Percentiles rank a stretch among this genome's conserved stretches.
Evolutionary conservation across 169 alveolate genomes (phyloP).

Genomic region (Theileria equi): DNA sequence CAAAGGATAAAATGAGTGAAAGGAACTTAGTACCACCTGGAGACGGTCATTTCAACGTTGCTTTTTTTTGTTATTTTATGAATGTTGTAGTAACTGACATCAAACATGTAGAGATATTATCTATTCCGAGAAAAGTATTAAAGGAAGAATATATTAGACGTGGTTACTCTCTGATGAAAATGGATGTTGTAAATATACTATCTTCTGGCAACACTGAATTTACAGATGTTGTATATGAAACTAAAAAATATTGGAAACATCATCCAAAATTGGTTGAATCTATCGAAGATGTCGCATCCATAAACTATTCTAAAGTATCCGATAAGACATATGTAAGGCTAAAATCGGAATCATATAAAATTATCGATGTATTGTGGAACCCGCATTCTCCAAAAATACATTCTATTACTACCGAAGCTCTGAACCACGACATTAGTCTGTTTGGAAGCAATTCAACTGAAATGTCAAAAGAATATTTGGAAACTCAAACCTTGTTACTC

Average conservation of each 20-base stretch:
- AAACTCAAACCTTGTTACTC: not conserved
- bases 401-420: conserved; percentile 1
- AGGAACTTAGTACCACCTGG: conserved; percentile 45
- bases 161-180: conserved; percentile 37
- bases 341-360: conserved; percentile 24
- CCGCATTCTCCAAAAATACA: conserved; percentile 13
- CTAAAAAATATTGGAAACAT: conserved; percentile 35
- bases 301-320: conserved; percentile 40
- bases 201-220: conserved; percentile 35
- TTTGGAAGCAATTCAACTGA: not conserved
- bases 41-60: conserved; percentile 7
- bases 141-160: conserved; percentile 19
- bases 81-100: conserved; percentile 24
- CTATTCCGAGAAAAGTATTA: conserved; percentile 22
- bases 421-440: conserved; percentile 17
- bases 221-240: conserved; percentile 9
- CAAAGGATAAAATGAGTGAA: too few relatives aligned
- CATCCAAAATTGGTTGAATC: conserved; percentile 32
- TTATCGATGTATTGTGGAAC: conserved; percentile 43
- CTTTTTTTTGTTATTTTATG: conserved; percentile 27
- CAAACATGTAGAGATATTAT: conserved; percentile 42
- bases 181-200: conserved; percentile 40
- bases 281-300: conserved; percentile 37
- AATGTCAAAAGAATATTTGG: conserved; percentile 18
- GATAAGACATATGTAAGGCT: conserved; percentile 53